A percentile compares a stretch with the other conserved stretches of the same genome.
Conservation (phyloP, 441 rosid species). For the Pelargonium fulgidum region DNA sequence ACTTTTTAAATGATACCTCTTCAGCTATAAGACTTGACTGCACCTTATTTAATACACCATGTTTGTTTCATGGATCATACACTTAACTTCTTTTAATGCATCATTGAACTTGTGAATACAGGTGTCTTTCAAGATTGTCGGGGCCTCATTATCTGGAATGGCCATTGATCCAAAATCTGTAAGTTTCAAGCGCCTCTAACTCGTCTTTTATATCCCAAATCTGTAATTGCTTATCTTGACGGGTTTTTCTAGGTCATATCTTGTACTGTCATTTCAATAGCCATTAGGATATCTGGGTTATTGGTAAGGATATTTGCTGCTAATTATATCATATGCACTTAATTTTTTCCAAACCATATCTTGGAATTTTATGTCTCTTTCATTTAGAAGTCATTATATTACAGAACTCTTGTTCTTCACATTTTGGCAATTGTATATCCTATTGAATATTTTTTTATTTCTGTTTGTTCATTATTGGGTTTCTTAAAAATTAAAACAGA, state of each 20-base stretch:
- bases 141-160: slow-evolving; percentile 77
- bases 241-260: background rate
- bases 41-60: background rate
- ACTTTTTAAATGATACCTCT: slow-evolving; percentile 4
- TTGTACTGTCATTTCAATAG: too few relatives aligned
- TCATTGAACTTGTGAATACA: slow-evolving; percentile 25
- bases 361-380: too few relatives aligned
- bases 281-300: too few relatives aligned
- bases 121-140: slow-evolving; percentile 79
- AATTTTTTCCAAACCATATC: too few relatives aligned
- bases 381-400: too few relatives aligned
- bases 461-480: too few relatives aligned
- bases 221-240: background rate
- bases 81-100: background rate
- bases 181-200: slow-evolving; percentile 24
- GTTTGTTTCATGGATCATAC: background rate
- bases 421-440: too few relatives aligned
- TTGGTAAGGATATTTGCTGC: too few relatives aligned
- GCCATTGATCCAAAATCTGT: slow-evolving; percentile 81
- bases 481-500: too few relatives aligned
- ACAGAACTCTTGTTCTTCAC: too few relatives aligned
- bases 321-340: too few relatives aligned
- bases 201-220: background rate
- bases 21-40: background rate
- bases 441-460: too few relatives aligned